These are phyloP conservation scores for Rhodotorula sp. DNA, from an alignment of 1,284 basidiomycete genomes.

Conservation along the genomic window DNA sequence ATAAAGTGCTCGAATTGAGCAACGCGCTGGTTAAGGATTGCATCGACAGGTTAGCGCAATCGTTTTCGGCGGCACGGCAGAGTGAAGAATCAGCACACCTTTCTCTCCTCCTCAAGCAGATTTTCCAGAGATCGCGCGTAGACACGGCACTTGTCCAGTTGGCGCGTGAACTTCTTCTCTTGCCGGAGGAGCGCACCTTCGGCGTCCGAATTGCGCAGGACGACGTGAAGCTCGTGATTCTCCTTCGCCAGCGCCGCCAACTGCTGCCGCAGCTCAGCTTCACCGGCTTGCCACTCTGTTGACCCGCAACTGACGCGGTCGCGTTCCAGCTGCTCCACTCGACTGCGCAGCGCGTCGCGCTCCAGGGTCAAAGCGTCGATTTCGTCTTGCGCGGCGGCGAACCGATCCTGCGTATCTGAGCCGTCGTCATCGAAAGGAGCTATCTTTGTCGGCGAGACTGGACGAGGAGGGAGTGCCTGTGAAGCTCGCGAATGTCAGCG, in stretches of 20 bases:
- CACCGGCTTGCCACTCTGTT: constrained; percentile 3
- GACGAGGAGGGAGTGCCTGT: constrained; percentile 34
- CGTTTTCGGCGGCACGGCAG: neutral
- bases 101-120: constrained; percentile 49
- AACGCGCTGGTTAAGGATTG: constrained; percentile 19
- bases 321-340: constrained; percentile 28
- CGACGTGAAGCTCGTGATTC: constrained; percentile 40
- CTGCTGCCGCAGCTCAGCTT: constrained; percentile 23
- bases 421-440: constrained; percentile 3
- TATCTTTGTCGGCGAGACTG: constrained; percentile 36
- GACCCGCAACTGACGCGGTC: constrained; percentile 7
- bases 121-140: constrained; percentile 59
- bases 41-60: fast-evolving
- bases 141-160: constrained; percentile 58
- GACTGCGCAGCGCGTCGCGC: constrained; percentile 15
- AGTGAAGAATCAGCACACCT: constrained; percentile 26
- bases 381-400: constrained; percentile 41
- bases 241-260: constrained; percentile 33
- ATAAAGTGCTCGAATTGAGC: constrained; percentile 40
- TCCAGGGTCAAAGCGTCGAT: constrained; percentile 27
- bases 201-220: constrained; percentile 28
- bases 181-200: constrained; percentile 55
- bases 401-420: constrained; percentile 27
- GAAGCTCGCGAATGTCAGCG: neutral
- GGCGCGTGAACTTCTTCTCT: constrained; percentile 57